A percentile compares a stretch with the other conserved stretches of the same genome.
These are phyloP conservation scores for Hypholoma sublateritium DNA, from an alignment of 768 basidiomycete species.

Conservation along the genomic window DNA sequence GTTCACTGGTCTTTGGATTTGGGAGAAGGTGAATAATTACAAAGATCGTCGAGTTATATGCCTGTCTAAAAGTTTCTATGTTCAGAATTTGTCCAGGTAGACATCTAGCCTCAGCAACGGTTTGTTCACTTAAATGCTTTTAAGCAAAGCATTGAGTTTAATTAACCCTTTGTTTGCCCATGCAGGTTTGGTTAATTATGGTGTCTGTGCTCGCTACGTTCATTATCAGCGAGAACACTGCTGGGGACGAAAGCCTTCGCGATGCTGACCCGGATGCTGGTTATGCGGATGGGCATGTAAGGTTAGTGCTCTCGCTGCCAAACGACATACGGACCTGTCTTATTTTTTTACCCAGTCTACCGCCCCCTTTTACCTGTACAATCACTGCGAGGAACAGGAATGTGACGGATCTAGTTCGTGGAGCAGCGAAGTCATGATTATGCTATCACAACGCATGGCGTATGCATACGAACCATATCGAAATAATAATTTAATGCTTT, in stretches of 20 bases:
- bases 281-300: constrained; percentile 10
- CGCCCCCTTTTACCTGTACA: constrained; percentile 23
- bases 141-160: background rate
- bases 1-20: constrained; percentile 19
- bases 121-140: background rate
- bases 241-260: constrained; percentile 6
- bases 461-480: too few relatives aligned
- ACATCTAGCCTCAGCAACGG: constrained; percentile 19
- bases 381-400: constrained; percentile 18
- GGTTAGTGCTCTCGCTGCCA: background rate
- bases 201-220: constrained; percentile 17
- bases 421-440: too few relatives aligned
- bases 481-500: too few relatives aligned
- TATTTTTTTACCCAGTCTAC: constrained; percentile 13
- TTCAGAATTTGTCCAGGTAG: constrained; percentile 19
- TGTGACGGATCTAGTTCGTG: background rate
- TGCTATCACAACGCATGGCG: too few relatives aligned
- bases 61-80: background rate
- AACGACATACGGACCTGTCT: background rate
- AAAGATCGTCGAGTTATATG: background rate
- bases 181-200: constrained; percentile 17
- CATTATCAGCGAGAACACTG: constrained; percentile 10
- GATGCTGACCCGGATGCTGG: constrained; percentile 11
- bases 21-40: constrained; percentile 17
- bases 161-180: background rate